phyloP scores from a whole-genome alignment of 768 basidiomycete species.

The Amanita jacksonii region DNA sequence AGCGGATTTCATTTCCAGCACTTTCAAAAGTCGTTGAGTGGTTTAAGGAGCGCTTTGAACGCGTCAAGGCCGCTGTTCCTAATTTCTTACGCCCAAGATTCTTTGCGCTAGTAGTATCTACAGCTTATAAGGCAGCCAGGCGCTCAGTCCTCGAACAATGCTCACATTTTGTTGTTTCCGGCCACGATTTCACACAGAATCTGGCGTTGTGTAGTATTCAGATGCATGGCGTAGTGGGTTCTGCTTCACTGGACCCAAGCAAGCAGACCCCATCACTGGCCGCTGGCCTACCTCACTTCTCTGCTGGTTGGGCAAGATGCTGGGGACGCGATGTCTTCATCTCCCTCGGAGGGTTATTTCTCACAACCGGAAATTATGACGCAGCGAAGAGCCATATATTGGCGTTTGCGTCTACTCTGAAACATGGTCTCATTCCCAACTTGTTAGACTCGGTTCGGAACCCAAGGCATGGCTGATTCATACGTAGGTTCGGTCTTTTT shows the following conservation, averaged over 20 bases:
- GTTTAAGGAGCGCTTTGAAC: slow-evolving; percentile 83
- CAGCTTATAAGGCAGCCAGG: slow-evolving; percentile 89
- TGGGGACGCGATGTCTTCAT: slow-evolving; percentile 98
- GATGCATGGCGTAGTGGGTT: slow-evolving; percentile 86
- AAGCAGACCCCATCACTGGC: slow-evolving; percentile 74
- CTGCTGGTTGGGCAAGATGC: slow-evolving; percentile 87
- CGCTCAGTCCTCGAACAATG: slow-evolving; percentile 76
- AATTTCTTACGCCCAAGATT: slow-evolving; percentile 93
- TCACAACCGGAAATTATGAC: slow-evolving; percentile 84
- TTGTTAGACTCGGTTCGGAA: slow-evolving; percentile 80
- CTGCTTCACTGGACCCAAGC: slow-evolving; percentile 78
- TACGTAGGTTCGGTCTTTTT: not conserved
- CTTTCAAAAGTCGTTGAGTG: slow-evolving; percentile 67
- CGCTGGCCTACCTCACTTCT: slow-evolving; percentile 92
- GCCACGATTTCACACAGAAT: slow-evolving; percentile 85
- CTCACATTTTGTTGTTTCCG: slow-evolving; percentile 77
- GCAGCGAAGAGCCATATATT: slow-evolving; percentile 87
- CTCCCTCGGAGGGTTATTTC: slow-evolving; percentile 84
- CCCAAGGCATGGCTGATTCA: slow-evolving; percentile 49
- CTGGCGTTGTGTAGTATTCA: slow-evolving; percentile 79
- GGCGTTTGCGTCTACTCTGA: slow-evolving; percentile 86
- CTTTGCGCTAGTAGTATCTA: slow-evolving; percentile 85
- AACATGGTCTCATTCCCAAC: slow-evolving; percentile 96
- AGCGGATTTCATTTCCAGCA: slow-evolving; percentile 52
- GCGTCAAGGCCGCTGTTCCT: slow-evolving; percentile 63